Evolutionary conservation across 306 rosid genomes (phyloP), one percentile per base, ranked within the genome.

Genomic region (Glycine latifolia): DNA sequence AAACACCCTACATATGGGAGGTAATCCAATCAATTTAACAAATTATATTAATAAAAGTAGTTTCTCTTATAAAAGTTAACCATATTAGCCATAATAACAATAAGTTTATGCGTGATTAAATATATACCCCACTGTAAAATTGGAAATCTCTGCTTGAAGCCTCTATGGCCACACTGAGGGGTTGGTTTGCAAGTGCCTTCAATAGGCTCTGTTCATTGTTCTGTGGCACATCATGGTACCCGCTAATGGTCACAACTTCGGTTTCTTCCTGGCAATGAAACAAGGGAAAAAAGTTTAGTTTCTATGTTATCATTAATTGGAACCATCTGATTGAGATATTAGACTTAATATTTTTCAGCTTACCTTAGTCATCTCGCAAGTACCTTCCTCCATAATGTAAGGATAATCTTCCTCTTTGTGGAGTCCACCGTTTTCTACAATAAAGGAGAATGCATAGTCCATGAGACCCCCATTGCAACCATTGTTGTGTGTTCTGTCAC

Each of bases 131-230:
- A 9, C 93, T 89, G 41, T 93, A 96, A 67, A 96, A 96, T 83
- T 96, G 99, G 88, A 96, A 92, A 84, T 93, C 96, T 76, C 94
- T 89, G 72, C 86, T 84, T 3, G 96, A 89, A 50, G 99, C 99
- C 14, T 93, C 99, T 55, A 96, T 91, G 44, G 95, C 98, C 11
- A 96, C 87, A 50, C 97, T 96, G 50, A 96, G 85, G 61, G 99
- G 99, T 76, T 96, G 99, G 80, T 91, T 88, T 77, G 97, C 97
- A 68, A 93, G 87, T 65, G 97, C 99, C 83, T 93, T 96, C 88
- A 93, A 87, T 67, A 96, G 80, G 81, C 91, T 89, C 55, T 81
- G 88, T 84, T 96, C 99, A 48, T 90, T 89, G 74, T 92, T 93
- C 62, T 83, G 83, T 10, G 98, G 99, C 79, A 96, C 98, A 12